phyloP scores from a whole-genome alignment of 495 filamentous ascomycete species.

The Lentithecium fluviatile region DNA sequence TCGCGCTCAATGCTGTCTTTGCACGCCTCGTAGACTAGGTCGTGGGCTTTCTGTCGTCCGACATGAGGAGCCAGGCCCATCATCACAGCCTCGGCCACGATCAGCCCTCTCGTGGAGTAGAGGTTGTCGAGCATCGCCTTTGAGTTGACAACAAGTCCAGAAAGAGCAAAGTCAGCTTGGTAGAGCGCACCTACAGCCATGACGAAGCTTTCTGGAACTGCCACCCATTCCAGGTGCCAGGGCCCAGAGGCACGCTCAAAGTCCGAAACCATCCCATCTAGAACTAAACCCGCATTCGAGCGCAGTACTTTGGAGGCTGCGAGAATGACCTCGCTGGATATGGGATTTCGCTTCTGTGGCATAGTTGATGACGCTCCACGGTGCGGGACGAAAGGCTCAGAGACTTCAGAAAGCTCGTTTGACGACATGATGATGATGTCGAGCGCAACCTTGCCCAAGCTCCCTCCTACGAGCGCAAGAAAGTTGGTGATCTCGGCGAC shows the following conservation, averaged over 20 bases:
- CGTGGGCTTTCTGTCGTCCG: constrained; percentile 53
- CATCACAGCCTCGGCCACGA: constrained; percentile 59
- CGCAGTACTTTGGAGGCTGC: constrained; percentile 53
- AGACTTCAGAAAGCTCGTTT: constrained; percentile 55
- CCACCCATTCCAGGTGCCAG: constrained; percentile 58
- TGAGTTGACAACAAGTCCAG: constrained; percentile 50
- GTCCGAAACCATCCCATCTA: constrained; percentile 56
- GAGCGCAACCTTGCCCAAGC: constrained; percentile 53
- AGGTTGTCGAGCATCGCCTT: constrained; percentile 52
- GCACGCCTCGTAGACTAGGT: constrained; percentile 57
- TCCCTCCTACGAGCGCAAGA: constrained; percentile 51
- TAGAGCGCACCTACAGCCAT: constrained; percentile 51
- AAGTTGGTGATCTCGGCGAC: constrained; percentile 53
- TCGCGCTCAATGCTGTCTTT: constrained; percentile 50
- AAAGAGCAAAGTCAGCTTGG: constrained; percentile 51
- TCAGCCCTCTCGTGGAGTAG: constrained; percentile 49
- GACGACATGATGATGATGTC: constrained; percentile 58
- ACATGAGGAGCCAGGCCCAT: constrained; percentile 54
- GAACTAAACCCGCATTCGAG: constrained; percentile 51
- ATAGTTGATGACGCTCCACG: constrained; percentile 55
- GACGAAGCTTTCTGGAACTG: constrained; percentile 54
- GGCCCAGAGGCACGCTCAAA: constrained; percentile 55
- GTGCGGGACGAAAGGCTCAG: constrained; percentile 55
- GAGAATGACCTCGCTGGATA: constrained; percentile 54
- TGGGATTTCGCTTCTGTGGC: constrained; percentile 58